Base-by-base conservation (phyloP, 345 rosid genomes). In the Raphanus sativus region DNA sequence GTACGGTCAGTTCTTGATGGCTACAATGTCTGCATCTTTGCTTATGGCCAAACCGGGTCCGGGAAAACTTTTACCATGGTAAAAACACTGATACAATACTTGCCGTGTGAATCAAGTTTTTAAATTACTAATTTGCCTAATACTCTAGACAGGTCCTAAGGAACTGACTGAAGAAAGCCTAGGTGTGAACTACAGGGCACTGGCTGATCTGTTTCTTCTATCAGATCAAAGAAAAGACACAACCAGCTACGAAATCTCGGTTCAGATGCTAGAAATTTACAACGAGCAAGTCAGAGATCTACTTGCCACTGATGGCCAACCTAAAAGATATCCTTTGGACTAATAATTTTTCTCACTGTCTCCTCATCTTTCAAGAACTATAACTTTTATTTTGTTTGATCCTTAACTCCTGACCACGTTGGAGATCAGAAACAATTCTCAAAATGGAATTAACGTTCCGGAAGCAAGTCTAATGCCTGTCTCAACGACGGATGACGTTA, bases 201-300 rank as follows among this genome's bases (percentile, higher is more conserved):
- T 94, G 83, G 70, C 83, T 48, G 98, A 94, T 81, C 84, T 94
- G 74, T 92, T 92, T 87, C 83, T 83, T 79, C 80, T 92, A 60
- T 86, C 92, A 5, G 63, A 86, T 60, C 88, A 90, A 79, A 86
- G 98, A 71, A 88, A 84, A 80, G 89, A 86, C 54, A 79, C 86
- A 4, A 74, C 83, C 76, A 54, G 81, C 76, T 92, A 94, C 28
- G 88, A 86, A 26, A 88, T 94, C 68, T 86, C 80, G 13, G 97
- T 92, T n/a, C 98, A 94, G 84, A 92, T 94, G 96, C 91, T 92
- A 42, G 98, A 94, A 79, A 90, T 94, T 45, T 92, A 94, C 85
- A 92, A 94, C 48, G 98, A 94, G 78, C 98, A 94, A 92, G 98
- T 92, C 66, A 85, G 90, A 76, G 98, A 94, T 86, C 98, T 94